Evolutionary conservation across 768 basidiomycete genomes (phyloP).

Genomic region (Fomitopsis pulvina): DNA sequence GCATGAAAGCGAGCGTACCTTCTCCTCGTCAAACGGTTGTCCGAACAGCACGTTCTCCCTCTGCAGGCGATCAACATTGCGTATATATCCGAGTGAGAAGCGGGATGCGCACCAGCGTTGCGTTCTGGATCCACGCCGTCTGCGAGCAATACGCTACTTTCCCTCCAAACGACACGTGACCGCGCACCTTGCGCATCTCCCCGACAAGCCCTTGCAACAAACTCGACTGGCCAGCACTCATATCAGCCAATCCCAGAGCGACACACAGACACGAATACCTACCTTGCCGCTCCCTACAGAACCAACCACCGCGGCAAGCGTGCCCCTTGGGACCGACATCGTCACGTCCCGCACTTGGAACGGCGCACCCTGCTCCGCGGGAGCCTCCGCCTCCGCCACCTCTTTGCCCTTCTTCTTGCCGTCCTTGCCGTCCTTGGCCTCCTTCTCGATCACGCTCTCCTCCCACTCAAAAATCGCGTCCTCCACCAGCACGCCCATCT

Average conservation of each 20-base stretch:
- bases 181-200: conserved; percentile 54
- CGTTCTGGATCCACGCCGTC: conserved; percentile 74
- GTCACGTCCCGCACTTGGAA: conserved; percentile 48
- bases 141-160: conserved; percentile 66
- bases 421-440: conserved; percentile 11
- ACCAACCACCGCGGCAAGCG: conserved; percentile 57
- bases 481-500: conserved; percentile 42
- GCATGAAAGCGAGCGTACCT: conserved; percentile 7
- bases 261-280: conserved; percentile 2
- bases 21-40: conserved; percentile 51
- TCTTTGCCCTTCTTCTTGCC: conserved; percentile 14
- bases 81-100: no score
- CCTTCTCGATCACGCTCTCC: conserved; percentile 18
- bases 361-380: conserved; percentile 21
- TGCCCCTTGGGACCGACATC: conserved; percentile 50
- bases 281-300: conserved; percentile 46
- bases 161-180: conserved; percentile 54
- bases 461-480: conserved; percentile 66
- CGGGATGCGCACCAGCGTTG: conserved; percentile 40
- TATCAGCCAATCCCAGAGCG: not conserved
- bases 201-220: conserved; percentile 59
- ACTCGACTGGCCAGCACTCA: conserved; percentile 34
- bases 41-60: conserved; percentile 63
- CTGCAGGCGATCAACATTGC: no score
- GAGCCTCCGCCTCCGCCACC: conserved; percentile 1